Evolutionary conservation across 1,284 basidiomycete genomes (phyloP).

Genomic region (Quambalaria eucalypti): DNA sequence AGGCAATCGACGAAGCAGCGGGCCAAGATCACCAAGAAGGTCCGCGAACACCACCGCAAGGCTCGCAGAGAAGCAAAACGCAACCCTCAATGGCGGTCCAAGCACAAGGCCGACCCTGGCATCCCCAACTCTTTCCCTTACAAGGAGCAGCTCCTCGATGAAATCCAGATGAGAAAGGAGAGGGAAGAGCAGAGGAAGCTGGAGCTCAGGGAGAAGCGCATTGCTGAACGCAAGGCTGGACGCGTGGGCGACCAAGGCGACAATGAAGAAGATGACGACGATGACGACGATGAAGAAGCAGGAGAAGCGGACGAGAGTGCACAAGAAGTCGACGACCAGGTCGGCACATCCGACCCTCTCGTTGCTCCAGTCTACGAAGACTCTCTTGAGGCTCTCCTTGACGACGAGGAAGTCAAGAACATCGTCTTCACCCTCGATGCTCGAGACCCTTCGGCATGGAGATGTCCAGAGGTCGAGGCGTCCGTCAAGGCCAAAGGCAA

Average conservation of each 20-base stretch:
- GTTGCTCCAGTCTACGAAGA: conserved; percentile 13
- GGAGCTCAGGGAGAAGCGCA: conserved; percentile 4
- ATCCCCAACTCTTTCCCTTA: conserved; percentile 95
- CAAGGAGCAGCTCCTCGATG: conserved; percentile 91
- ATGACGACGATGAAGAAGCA: conserved; percentile 14
- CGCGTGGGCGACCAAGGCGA: conserved; percentile 10
- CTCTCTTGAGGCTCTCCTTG: conserved; percentile 17
- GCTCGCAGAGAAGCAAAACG: conserved; percentile 64
- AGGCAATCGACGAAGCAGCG: conserved; percentile 36
- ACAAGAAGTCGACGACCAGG: not conserved
- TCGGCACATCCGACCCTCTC: not conserved
- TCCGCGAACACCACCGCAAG: conserved; percentile 43
- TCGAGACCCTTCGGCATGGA: conserved; percentile 33
- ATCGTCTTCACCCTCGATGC: conserved; percentile 32
- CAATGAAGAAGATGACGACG: conserved; percentile 15
- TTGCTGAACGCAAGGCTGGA: conserved; percentile 5
- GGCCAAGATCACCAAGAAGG: conserved; percentile 42
- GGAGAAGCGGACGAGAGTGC: conserved; percentile 9
- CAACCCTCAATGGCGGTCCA: conserved; percentile 65
- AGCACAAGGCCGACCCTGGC: conserved; percentile 73
- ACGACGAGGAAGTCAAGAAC: conserved; percentile 17
- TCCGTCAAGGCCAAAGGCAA: conserved; percentile 12
- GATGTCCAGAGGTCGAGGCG: conserved; percentile 28
- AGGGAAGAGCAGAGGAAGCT: conserved; percentile 2
- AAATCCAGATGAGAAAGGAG: conserved; percentile 49